These are phyloP conservation scores for Novymonas esmeraldas DNA, from an alignment of 208 protist genomes.

Conservation along the genomic window DNA sequence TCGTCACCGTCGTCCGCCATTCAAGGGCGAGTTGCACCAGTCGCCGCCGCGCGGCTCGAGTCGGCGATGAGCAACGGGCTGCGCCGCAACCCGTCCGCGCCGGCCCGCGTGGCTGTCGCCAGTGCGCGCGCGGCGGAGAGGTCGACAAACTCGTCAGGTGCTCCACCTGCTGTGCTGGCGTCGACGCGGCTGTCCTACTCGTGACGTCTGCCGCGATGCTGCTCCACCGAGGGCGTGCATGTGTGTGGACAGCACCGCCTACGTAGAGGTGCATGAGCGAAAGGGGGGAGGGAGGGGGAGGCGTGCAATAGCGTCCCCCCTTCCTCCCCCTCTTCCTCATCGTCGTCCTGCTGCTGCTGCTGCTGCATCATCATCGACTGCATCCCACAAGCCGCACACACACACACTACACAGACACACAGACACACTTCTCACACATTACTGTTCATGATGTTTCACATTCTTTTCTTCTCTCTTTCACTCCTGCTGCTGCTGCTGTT, in stretches of 20 bases:
- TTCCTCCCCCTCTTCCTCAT: conserved; percentile 3
- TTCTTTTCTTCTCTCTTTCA: not conserved
- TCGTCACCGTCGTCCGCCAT: too few relatives aligned
- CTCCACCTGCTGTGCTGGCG: not conserved
- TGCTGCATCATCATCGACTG: too few relatives aligned
- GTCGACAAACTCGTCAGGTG: not conserved
- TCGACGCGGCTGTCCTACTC: conserved; percentile 10
- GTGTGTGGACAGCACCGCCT: too few relatives aligned
- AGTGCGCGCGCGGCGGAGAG: conserved; percentile 6
- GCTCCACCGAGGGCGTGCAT: too few relatives aligned
- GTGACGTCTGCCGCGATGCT: too few relatives aligned
- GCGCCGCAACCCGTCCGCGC: conserved; percentile 3
- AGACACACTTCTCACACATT: too few relatives aligned
- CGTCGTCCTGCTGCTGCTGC: not conserved
- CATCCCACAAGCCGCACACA: too few relatives aligned
- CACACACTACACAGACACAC: too few relatives aligned
- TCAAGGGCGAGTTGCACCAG: too few relatives aligned
- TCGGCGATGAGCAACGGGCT: not conserved
- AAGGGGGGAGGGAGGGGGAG: too few relatives aligned
- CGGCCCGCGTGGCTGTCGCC: not conserved
- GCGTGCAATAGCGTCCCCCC: not conserved
- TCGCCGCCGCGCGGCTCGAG: too few relatives aligned
- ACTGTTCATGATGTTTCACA: not conserved
- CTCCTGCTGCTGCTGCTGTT: not conserved
- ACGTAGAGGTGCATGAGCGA: too few relatives aligned